Percentiles rank a stretch among this genome's conserved stretches.
Evolutionary conservation across 192 early-diverging fungal species (phyloP).

Genomic region (Backusella sp.): DNA sequence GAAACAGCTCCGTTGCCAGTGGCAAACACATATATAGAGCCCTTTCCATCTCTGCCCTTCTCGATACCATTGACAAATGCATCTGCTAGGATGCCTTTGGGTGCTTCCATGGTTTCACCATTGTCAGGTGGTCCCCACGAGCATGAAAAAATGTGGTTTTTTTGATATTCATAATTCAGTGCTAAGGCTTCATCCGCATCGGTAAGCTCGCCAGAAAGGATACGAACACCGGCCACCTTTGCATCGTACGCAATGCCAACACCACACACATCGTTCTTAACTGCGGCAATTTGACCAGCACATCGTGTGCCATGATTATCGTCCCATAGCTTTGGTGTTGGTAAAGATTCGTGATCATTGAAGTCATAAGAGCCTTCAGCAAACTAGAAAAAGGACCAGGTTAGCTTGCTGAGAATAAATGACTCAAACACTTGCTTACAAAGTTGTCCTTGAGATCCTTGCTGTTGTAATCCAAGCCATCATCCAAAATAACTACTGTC

Average conservation of each 20-base stretch:
- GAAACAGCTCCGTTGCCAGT: slow-evolving; percentile 83
- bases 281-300: slow-evolving; percentile 85
- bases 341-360: slow-evolving; percentile 66
- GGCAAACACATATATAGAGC: slow-evolving; percentile 91
- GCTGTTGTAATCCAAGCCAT: slow-evolving; percentile 77
- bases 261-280: slow-evolving; percentile 74
- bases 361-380: slow-evolving; percentile 84
- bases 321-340: slow-evolving; percentile 63
- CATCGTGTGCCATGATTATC: slow-evolving; percentile 88
- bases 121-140: slow-evolving; percentile 86
- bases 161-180: slow-evolving; percentile 76
- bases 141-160: slow-evolving; percentile 85
- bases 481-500: slow-evolving; percentile 81
- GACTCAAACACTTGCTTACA: slow-evolving; percentile 29
- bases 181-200: slow-evolving; percentile 80
- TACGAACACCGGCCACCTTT: slow-evolving; percentile 73
- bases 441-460: slow-evolving; percentile 76
- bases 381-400: slow-evolving; percentile 23
- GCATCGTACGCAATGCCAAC: slow-evolving; percentile 79
- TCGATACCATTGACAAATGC: slow-evolving; percentile 74
- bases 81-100: slow-evolving; percentile 63
- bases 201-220: slow-evolving; percentile 73
- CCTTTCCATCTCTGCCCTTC: slow-evolving; percentile 72
- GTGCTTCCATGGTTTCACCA: slow-evolving; percentile 75
- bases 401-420: background rate